Evolutionary conservation across 2,329 filamentous ascomycete genomes (phyloP).

Genomic region (Hypomyces rosellus): DNA sequence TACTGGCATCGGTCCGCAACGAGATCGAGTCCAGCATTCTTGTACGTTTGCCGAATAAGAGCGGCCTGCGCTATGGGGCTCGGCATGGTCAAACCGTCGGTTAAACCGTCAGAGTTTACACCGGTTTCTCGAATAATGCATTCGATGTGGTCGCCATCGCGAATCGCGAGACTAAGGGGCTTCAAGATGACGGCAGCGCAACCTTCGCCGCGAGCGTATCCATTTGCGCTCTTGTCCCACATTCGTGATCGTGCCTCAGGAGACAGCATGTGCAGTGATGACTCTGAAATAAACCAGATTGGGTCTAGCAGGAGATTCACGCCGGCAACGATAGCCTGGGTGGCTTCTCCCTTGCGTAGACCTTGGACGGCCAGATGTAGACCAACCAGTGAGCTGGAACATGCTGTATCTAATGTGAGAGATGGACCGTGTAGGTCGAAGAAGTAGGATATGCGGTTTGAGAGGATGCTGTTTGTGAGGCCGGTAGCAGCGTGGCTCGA

Average conservation of each 20-base stretch:
- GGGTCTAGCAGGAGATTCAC: slow-evolving; percentile 34
- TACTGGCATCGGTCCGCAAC: slow-evolving; percentile 20
- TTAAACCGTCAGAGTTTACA: slow-evolving; percentile 2
- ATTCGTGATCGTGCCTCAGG: slow-evolving; percentile 25
- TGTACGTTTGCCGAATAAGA: not conserved
- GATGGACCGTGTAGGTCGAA: slow-evolving; percentile 41
- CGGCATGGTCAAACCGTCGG: slow-evolving; percentile 3
- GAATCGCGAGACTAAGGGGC: not conserved
- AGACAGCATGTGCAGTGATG: slow-evolving; percentile 12
- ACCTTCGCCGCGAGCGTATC: slow-evolving; percentile 44
- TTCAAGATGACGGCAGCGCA: slow-evolving; percentile 1
- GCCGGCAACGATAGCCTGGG: slow-evolving; percentile 11
- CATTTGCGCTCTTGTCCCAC: slow-evolving; percentile 39
- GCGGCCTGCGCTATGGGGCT: not conserved
- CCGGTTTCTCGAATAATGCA: slow-evolving; percentile 2
- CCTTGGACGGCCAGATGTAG: slow-evolving; percentile 34
- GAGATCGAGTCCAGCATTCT: not conserved
- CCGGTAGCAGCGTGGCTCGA: slow-evolving; percentile 37
- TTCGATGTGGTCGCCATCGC: slow-evolving; percentile 5
- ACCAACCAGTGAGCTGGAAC: slow-evolving; percentile 41
- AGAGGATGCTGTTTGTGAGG: slow-evolving; percentile 32
- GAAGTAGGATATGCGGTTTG: slow-evolving; percentile 42
- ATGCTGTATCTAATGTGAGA: slow-evolving; percentile 46
- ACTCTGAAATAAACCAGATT: slow-evolving; percentile 7
- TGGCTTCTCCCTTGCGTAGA: slow-evolving; percentile 17